Percentiles rank a stretch among this genome's conserved stretches.
Conservation (phyloP, 2,329 filamentous ascomycete species). For the Beauveria sp. region DNA sequence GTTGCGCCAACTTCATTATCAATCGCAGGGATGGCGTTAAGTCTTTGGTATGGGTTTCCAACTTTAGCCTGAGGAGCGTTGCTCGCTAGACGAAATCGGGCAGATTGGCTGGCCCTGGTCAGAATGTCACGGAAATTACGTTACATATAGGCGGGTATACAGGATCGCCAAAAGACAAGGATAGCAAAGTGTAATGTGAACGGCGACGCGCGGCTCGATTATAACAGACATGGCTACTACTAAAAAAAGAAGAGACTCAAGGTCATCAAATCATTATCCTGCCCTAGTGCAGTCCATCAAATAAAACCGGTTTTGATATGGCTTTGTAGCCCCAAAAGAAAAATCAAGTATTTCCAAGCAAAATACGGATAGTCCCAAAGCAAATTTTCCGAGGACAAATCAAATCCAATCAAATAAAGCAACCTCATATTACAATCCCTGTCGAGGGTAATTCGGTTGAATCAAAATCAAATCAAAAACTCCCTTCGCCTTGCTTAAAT, state of each 20-base stretch:
- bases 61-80: neutral
- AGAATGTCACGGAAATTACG: neutral
- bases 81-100: neutral
- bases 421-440: slow-evolving; percentile 5
- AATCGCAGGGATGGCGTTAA: neutral
- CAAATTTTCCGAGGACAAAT: slow-evolving; percentile 1
- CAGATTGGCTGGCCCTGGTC: neutral
- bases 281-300: neutral
- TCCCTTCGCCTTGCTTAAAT: slow-evolving; percentile 11
- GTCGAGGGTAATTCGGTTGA: slow-evolving; percentile 1
- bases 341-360: neutral
- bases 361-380: neutral
- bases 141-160: neutral
- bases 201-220: slow-evolving; percentile 2
- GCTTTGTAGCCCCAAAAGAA: slow-evolving; percentile 4
- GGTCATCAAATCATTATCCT: slow-evolving; percentile 5
- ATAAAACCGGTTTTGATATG: slow-evolving; percentile 7
- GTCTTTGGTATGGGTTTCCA: neutral
- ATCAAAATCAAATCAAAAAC: slow-evolving; percentile 8
- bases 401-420: neutral
- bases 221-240: slow-evolving; percentile 8
- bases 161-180: neutral
- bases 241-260: neutral
- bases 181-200: neutral
- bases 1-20: neutral